Conservation (phyloP, 2,329 filamentous ascomycete species). For the Fonsecaea erecta region DNA sequence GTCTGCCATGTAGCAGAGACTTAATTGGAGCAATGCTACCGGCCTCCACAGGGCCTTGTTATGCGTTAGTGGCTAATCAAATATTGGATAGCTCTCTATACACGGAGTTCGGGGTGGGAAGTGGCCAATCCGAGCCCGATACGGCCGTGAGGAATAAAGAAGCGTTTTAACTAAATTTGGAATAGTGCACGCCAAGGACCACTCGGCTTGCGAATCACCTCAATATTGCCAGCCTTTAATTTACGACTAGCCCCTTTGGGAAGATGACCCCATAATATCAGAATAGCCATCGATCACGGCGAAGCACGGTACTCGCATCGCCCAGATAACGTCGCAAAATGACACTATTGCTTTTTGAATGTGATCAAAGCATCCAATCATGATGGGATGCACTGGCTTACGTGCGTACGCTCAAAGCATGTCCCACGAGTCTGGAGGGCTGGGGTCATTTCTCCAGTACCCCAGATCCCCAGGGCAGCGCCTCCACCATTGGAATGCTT, state of each 20-base stretch:
- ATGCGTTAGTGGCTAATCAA: not conserved
- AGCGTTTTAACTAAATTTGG: not conserved
- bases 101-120: not conserved
- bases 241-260: too few relatives aligned
- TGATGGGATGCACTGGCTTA: not conserved
- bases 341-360: not conserved
- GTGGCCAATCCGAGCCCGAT: not conserved
- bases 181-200: not conserved
- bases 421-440: not conserved
- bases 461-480: not conserved
- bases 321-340: not conserved
- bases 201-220: not conserved
- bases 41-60: not conserved
- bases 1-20: too few relatives aligned
- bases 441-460: not conserved
- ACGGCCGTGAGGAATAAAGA: not conserved
- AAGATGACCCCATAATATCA: not conserved
- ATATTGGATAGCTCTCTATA: not conserved
- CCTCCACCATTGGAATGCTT: not conserved
- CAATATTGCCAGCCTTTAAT: not conserved
- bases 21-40: not conserved
- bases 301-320: not conserved
- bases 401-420: not conserved
- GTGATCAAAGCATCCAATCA: not conserved
- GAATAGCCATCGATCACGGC: not conserved